Evolutionary conservation across 306 rosid genomes (phyloP).

Genomic region (Macrotyloma uniflorum): DNA sequence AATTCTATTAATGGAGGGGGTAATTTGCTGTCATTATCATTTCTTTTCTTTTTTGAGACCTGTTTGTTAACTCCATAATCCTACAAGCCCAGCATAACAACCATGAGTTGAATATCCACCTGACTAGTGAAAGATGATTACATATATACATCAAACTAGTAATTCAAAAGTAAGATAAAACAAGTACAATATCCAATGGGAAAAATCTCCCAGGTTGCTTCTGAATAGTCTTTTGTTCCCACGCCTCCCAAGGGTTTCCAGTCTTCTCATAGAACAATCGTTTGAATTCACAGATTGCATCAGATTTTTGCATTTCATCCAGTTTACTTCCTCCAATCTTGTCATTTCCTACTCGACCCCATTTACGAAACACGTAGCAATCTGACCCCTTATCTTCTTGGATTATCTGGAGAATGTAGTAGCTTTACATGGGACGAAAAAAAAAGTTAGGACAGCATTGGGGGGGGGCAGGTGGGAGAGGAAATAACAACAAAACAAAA

Average conservation of each 20-base stretch:
- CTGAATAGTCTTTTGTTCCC: constrained; percentile 80
- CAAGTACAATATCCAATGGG: constrained; percentile 89
- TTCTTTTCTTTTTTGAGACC: constrained; percentile 56
- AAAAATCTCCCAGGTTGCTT: constrained; percentile 97
- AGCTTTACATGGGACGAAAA: constrained; percentile 51
- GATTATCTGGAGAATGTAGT: constrained; percentile 88
- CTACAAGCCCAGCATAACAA: constrained; percentile 52
- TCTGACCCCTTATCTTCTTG: constrained; percentile 84
- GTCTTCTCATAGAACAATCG: constrained; percentile 93
- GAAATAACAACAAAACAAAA: neutral
- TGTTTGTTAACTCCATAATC: constrained; percentile 91
- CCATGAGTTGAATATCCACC: constrained; percentile 20
- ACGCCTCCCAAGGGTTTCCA: constrained; percentile 98
- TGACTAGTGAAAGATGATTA: constrained; percentile 11
- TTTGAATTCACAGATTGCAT: constrained; percentile 78
- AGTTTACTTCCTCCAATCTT: constrained; percentile 88
- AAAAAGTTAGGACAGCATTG: constrained; percentile 31
- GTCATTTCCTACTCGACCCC: constrained; percentile 97
- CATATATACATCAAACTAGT: constrained; percentile 8
- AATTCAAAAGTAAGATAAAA: constrained; percentile 19
- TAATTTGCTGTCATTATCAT: constrained; percentile 56
- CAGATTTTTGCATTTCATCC: constrained; percentile 72
- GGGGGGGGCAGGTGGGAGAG: neutral
- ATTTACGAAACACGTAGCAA: constrained; percentile 89
- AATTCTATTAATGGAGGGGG: constrained; percentile 75